Conservation (phyloP, 257 asterid species). For the Asclepias syriaca region DNA sequence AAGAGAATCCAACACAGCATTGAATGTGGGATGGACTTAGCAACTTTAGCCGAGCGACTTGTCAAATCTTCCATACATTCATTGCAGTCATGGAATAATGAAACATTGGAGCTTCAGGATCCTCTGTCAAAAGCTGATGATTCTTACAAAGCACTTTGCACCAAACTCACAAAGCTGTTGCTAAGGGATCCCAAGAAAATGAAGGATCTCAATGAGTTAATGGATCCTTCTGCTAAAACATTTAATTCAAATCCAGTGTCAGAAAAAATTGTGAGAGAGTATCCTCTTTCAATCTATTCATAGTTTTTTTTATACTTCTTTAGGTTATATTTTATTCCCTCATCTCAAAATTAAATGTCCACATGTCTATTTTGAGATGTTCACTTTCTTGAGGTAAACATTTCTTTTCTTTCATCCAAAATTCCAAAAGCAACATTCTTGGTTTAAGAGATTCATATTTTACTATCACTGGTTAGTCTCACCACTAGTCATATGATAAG, state of each 20-base stretch:
- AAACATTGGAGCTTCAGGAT: slow-evolving; percentile 27
- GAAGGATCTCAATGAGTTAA: slow-evolving; percentile 44
- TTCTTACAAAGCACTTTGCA: slow-evolving; percentile 26
- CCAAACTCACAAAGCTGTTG: slow-evolving; percentile 37
- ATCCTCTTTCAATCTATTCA: slow-evolving; percentile 37
- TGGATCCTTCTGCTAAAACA: slow-evolving; percentile 17
- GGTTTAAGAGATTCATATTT: neutral
- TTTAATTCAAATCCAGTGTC: slow-evolving; percentile 32
- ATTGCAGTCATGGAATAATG: slow-evolving; percentile 31
- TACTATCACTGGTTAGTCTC: neutral
- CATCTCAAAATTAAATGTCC: neutral
- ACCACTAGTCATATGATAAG: neutral
- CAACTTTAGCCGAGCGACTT: slow-evolving; percentile 64
- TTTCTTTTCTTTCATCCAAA: no score
- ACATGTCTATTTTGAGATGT: neutral
- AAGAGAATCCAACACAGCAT: slow-evolving; percentile 56
- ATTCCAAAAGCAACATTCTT: neutral
- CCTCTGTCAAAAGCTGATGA: slow-evolving; percentile 22
- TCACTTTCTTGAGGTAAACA: neutral
- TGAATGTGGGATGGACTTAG: slow-evolving; percentile 75
- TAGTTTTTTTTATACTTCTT: neutral
- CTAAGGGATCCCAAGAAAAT: slow-evolving; percentile 71
- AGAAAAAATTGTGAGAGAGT: slow-evolving; percentile 66
- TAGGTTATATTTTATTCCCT: neutral
- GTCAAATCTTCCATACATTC: slow-evolving; percentile 54